A percentile compares a stretch with the other conserved stretches of the same genome.
phyloP scores from a whole-genome alignment of 1,284 basidiomycete genomes.

The Lentinula novae-zelandiae region DNA sequence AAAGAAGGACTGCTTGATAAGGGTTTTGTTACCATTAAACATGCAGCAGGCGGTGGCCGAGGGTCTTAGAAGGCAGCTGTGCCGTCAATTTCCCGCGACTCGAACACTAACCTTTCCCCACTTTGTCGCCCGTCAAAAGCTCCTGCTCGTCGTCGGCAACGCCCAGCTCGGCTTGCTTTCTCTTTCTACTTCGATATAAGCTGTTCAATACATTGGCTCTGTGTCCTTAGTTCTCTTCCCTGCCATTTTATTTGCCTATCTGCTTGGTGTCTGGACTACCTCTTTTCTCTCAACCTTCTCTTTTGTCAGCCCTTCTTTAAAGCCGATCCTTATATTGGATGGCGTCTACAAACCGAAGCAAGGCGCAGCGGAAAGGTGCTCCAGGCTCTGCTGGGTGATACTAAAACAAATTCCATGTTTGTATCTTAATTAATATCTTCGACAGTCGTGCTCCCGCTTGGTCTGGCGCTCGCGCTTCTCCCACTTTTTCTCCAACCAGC shows the following conservation, averaged over 20 bases:
- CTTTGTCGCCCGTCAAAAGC: slow-evolving; percentile 4
- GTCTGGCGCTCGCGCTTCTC: slow-evolving; percentile 58
- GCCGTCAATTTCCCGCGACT: slow-evolving; percentile 7
- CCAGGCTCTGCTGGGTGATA: slow-evolving; percentile 57
- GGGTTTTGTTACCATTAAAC: neutral
- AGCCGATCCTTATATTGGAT: slow-evolving; percentile 34
- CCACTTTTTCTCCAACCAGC: slow-evolving; percentile 58
- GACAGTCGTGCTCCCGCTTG: slow-evolving; percentile 57
- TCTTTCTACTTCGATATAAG: slow-evolving; percentile 5
- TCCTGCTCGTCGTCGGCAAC: slow-evolving; percentile 14
- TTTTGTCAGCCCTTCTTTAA: slow-evolving; percentile 28
- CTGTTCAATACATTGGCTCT: slow-evolving; percentile 18
- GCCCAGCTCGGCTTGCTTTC: slow-evolving; percentile 8
- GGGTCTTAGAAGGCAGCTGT: neutral
- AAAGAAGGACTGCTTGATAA: no score
- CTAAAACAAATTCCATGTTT: slow-evolving; percentile 3
- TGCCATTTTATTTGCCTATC: slow-evolving; percentile 25
- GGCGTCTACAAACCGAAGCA: slow-evolving; percentile 59
- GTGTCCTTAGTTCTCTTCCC: slow-evolving; percentile 19
- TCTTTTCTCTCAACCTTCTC: slow-evolving; percentile 16
- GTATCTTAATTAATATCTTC: slow-evolving; percentile 5
- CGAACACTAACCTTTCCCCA: slow-evolving; percentile 2
- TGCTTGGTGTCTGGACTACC: slow-evolving; percentile 36
- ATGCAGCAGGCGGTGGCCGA: slow-evolving; percentile 7
- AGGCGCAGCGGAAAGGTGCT: slow-evolving; percentile 53